A percentile compares a stretch with the other conserved stretches of the same genome.
Conservation (phyloP, 2,329 filamentous ascomycete species). For the Atkinsonella texensis region DNA sequence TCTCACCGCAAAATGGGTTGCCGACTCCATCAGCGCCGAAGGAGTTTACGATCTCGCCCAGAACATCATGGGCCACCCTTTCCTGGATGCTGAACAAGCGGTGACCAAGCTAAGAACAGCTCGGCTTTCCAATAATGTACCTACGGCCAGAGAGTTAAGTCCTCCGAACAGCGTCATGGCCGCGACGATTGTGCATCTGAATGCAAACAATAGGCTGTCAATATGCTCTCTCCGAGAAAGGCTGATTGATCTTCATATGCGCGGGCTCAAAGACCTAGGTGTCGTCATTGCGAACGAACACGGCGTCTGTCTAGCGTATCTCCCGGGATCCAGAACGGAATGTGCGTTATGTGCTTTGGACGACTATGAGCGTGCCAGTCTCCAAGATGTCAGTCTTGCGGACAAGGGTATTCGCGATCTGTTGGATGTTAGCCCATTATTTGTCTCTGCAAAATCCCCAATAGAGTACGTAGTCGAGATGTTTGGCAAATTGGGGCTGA, state of each 20-base stretch:
- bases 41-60: constrained; percentile 50
- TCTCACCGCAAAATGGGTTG: constrained; percentile 46
- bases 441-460: constrained; percentile 36
- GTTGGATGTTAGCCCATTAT: constrained; percentile 41
- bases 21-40: constrained; percentile 39
- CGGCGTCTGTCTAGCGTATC: constrained; percentile 39
- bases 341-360: constrained; percentile 29
- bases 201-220: constrained; percentile 20
- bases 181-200: constrained; percentile 40
- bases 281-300: constrained; percentile 39
- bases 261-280: constrained; percentile 45
- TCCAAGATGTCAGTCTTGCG: constrained; percentile 14
- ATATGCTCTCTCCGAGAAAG: constrained; percentile 33
- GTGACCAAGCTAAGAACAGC: constrained; percentile 17
- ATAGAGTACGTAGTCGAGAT: constrained; percentile 48
- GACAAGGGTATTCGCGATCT: constrained; percentile 26
- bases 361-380: constrained; percentile 16
- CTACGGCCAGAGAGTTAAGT: constrained; percentile 32
- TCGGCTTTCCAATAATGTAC: constrained; percentile 23
- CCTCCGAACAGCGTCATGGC: constrained; percentile 42
- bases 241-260: constrained; percentile 30
- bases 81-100: constrained; percentile 40
- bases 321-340: constrained; percentile 40
- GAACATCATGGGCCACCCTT: constrained; percentile 44
- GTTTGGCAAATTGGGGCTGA: constrained; percentile 44